Evolutionary conservation across 2,329 filamentous ascomycete genomes (phyloP), one percentile per base, ranked within the genome.

Genomic region (Aurifilum marmelostoma): DNA sequence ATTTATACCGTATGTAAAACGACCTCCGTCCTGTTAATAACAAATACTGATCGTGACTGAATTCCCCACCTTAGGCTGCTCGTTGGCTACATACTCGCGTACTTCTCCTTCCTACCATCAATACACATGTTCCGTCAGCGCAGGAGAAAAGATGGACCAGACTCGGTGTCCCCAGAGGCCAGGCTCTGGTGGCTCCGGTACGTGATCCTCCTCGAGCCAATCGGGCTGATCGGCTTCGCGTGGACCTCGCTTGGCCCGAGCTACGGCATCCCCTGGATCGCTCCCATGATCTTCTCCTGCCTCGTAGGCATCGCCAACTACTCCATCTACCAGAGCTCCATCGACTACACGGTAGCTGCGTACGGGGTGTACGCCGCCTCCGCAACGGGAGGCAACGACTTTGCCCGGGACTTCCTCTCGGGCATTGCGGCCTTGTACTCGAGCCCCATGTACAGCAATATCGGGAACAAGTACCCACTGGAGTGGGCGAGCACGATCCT

Each of bases 271-370:
- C 88, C 85, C 71, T 91, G 89, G 89, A 88, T 89, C 43, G 85
- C 81, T 0, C 84, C 87, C 0, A 86, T 90, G 83, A 78, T 90
- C 60, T 89, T 88, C 73, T 83, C 85, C 2, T 78, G 82, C 7
- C 79, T 89, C 47, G 86, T 91, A 50, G 89, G 88, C 34, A 85
- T 91, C 62, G 88, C 89, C 52, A 91, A 91, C 73, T 86, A 84
- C 69, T 78, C 80, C 21, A 89, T 89, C 64, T 90, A 91, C 77
- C 89, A 89, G 84, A 85, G 88, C 9, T 89, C 87, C 2, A 89
- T 91, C 72, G 88, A 90, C 74, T 90, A 90, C 76, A 89, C 89
- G 84, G 87, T 90, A 68, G 88, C 86, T 66, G 88, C 88, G 2
- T 91, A 91, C 74, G 89, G 88, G 0, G 85, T 86, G 0, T 91